phyloP scores from a whole-genome alignment of 306 rosid genomes.

The Morella rubra region DNA sequence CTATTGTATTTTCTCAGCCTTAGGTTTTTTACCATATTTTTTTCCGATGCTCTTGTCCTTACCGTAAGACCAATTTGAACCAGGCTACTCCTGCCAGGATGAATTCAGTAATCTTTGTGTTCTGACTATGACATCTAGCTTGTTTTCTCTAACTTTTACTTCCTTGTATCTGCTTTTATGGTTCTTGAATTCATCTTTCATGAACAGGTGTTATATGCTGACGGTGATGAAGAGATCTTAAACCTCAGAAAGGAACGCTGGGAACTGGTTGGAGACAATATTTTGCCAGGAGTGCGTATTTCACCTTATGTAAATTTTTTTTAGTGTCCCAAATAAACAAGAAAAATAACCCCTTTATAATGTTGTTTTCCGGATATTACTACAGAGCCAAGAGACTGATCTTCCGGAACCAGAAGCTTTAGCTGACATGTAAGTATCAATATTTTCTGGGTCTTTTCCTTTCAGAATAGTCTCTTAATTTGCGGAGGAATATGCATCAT shows the following conservation, averaged over 20 bases:
- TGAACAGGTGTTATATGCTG: conserved; percentile 55
- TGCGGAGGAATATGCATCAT: neutral
- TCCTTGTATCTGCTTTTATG: conserved; percentile 16
- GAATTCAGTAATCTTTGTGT: neutral
- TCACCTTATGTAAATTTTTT: conserved; percentile 10
- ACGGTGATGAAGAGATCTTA: conserved; percentile 60
- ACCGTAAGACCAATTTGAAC: conserved; percentile 21
- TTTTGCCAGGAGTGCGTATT: conserved; percentile 41
- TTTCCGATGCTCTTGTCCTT: conserved; percentile 19
- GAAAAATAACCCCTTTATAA: neutral
- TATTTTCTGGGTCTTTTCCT: neutral
- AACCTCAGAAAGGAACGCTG: conserved; percentile 61
- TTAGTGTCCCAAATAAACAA: neutral
- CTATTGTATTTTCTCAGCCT: conserved; percentile 11
- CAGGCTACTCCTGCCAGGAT: neutral
- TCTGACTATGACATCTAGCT: neutral
- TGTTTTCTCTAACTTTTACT: neutral
- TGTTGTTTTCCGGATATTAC: conserved; percentile 9
- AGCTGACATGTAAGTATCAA: conserved; percentile 47
- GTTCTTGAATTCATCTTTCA: conserved; percentile 7
- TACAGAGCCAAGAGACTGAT: conserved; percentile 46
- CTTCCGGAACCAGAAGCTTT: conserved; percentile 39
- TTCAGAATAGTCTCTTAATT: neutral
- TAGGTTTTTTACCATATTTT: conserved; percentile 27
- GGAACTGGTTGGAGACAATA: conserved; percentile 36